Base-by-base conservation (phyloP, 2,329 filamentous ascomycete genomes). In the Cladosporium colombiae region DNA sequence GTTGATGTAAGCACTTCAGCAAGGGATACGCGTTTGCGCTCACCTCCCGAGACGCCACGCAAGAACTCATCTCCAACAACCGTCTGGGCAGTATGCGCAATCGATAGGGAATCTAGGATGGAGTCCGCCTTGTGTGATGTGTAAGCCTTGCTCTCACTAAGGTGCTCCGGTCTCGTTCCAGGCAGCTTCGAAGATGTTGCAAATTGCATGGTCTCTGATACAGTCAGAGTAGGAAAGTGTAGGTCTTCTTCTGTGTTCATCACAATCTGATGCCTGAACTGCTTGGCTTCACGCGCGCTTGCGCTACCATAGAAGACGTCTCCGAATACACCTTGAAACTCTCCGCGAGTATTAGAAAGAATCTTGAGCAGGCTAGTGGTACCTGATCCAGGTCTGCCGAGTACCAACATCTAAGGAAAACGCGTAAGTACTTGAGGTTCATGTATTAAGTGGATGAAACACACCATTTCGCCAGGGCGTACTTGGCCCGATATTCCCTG, bases 291-390 rank as follows among this genome's bases (percentile, higher is more conserved):
- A 31, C 76, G 73, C 57, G 63, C 74, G 72, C 53, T 75, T 73
- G 85, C 75, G 0, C 78, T 77, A 1, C 83, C 88, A 70, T 84
- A 90, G 29, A 79, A 78, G 2, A 90, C 82, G 44, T 76, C 73
- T 7, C 74, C 74, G 6, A 68, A 57, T 44, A 74, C 53, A 33
- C 65, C 62, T 3, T 66, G 66, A 25, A 69, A 70, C 8, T 67
- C 69, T 23, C 56, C 57, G 46, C 88, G 80, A 64, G 85, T 82
- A 70, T 91, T 91, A 56, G 87, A 82, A 3, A 92, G 80, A 70
- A 89, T 80, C 70, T 89, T 91, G 55, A 92, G 80, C 21, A 92
- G 81, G 0, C 89, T 90, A 0, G 88, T 90, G 73, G 89, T 91
- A 5, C 87, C 87, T 4, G 83, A 85, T 0, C 80, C 83, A 0